Base-by-base conservation (phyloP, 1,139 yeast genomes). In the Pichiaceae sp. region DNA sequence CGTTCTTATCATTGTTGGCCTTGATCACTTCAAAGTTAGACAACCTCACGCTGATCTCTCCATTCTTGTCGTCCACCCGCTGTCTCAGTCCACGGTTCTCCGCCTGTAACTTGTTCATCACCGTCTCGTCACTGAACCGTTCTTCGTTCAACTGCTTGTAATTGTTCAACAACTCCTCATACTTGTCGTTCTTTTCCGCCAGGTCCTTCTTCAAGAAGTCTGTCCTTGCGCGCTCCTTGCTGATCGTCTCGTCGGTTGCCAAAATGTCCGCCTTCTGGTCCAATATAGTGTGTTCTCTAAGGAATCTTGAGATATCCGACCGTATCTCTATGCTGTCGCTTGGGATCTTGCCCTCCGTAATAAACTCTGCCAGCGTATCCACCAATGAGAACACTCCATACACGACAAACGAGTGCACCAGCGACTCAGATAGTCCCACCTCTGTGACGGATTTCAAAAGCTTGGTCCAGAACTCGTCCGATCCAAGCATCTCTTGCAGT, bases 141-240 rank as follows among this genome's bases (percentile, higher is more conserved):
- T 55, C 59, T 33, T 54, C 58, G 38, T 50, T 54, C 30, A 55
- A 32, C 41, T 55, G 59, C 32, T 53, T 49, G 38, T 52, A 53
- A 32, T 52, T 56, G 32, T 47, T 46, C n/a, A 52, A 36, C n/a
- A 56, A 41, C 17, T 56, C 53, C 12, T 44, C 40, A 31, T 48
- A 47, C 23, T 38, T 41, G 3, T 34, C 25, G 12, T 35, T 38
- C 34, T 50, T 51, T 6, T 27, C 17, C 12, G 37, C 39, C n/a
- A 36, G 25, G 9, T 40, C 30, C 4, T 38, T 21, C 4, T 25
- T 31, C 11, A 32, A 25, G 12, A 15, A 29, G 7, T 23, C 28
- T 12, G 17, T 26, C 21, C 28, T 32, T 5, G 29, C 17, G 11
- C 26, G 20, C 11, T 38, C 30, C 32, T 36, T 32, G 19, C 28